Base-by-base conservation (phyloP, 768 basidiomycete genomes). In the Boletus subparvulus region DNA sequence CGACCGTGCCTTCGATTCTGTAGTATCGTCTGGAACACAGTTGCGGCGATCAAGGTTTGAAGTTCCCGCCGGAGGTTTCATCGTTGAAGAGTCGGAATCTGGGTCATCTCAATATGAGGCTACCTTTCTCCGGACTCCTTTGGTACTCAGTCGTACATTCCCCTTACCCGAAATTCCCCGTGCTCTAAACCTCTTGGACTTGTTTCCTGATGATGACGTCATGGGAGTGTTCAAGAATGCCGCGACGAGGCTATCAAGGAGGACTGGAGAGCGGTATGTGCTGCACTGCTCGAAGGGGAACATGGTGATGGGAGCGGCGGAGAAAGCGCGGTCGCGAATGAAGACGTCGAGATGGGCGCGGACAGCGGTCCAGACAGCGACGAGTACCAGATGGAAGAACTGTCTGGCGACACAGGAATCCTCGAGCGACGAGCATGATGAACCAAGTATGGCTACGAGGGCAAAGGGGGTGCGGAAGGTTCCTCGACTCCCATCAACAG, bases 221-320 rank as follows among this genome's bases (percentile, higher is more conserved):
- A 77, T 93, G 5, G 67, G 77, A 3, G 86, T 91, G 2, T 90
- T 94, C 70, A 78, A 78, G 36, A 90, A 88, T 58, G 92, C 92
- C 3, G 86, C 88, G 0, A 75, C 30, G 68, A 73, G 42, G 81
- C 93, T 26, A 82, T 78, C 61, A 74, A 78, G 47, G 83, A 84
- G 30, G 90, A 92, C 65, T 94, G 88, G 88, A 81, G 88, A 36
- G 80, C 88, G 14, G 87, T 94, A 4, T 93, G 91, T 66, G 83
- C 86, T 11, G 86, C 87, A 5, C 74, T 94, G 13, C 75, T 93
- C 5, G 86, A 84, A 55, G 74, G 72, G 44, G 71, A 66, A 19
- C 62, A 69, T n/a, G 19, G 4, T 3, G 72, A 69, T 21, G 72
- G 69, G 40, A 67, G 63, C 35, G 59, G 46, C 28, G 62, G 52